Percentiles rank a stretch among this genome's conserved stretches.
Evolutionary conservation across 2,329 filamentous ascomycete species (phyloP).

Genomic region (Nemania serpens): DNA sequence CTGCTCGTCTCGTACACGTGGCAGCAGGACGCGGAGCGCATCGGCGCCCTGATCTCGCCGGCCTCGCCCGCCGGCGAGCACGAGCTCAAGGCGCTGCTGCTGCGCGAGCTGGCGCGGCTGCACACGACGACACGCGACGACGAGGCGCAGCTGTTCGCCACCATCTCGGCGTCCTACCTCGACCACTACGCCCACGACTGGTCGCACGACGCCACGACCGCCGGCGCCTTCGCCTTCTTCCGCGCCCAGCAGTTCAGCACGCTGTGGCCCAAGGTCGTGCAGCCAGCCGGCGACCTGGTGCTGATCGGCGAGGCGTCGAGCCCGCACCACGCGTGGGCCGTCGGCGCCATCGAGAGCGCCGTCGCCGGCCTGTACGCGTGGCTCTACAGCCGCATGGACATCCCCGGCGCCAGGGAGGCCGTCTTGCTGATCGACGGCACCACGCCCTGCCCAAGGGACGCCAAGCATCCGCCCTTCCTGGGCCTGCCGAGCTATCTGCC

Average conservation of each 20-base stretch:
- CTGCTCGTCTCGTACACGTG: conserved; percentile 46
- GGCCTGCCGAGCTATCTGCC: too few relatives aligned
- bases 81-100: conserved; percentile 36
- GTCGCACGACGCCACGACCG: conserved; percentile 37
- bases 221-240: conserved; percentile 44
- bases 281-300: conserved; percentile 31
- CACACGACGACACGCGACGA: conserved; percentile 25
- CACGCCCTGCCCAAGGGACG: too few relatives aligned
- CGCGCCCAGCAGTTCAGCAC: conserved; percentile 41
- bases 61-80: conserved; percentile 20
- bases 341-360: conserved; percentile 40
- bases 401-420: too few relatives aligned
- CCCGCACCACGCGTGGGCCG: conserved; percentile 43
- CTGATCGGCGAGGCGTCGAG: conserved; percentile 39
- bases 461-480: too few relatives aligned
- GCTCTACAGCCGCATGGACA: too few relatives aligned
- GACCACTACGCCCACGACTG: conserved; percentile 40
- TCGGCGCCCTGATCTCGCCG: conserved; percentile 37
- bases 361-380: too few relatives aligned
- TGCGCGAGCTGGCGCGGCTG: conserved; percentile 39
- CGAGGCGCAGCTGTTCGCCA: conserved; percentile 4
- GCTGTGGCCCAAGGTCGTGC: conserved; percentile 36
- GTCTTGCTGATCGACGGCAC: too few relatives aligned
- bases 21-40: conserved; percentile 43
- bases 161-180: too few relatives aligned